phyloP scores from a whole-genome alignment of 192 early-diverging fungal species.

The Endogone sp. region DNA sequence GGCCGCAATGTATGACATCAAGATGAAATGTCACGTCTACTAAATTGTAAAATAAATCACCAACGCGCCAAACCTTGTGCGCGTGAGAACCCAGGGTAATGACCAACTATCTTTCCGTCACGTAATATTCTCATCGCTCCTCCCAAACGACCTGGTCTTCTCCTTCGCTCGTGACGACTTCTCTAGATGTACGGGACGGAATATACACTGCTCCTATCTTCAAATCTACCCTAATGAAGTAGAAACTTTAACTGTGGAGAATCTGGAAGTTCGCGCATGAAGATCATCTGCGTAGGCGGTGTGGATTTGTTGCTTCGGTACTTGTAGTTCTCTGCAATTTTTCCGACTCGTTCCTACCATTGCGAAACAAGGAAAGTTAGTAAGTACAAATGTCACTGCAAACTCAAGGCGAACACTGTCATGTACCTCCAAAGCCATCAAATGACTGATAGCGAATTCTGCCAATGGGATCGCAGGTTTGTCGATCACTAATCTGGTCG shows the following conservation, averaged over 20 bases:
- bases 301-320: slow-evolving; percentile 8
- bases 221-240: slow-evolving; percentile 5
- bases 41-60: too few relatives aligned
- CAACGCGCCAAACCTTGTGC: too few relatives aligned
- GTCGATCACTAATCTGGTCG: slow-evolving; percentile 15
- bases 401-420: slow-evolving; percentile 2
- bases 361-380: slow-evolving; percentile 9
- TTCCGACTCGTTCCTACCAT: slow-evolving; percentile 14
- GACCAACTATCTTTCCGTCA: too few relatives aligned
- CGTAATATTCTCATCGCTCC: background rate
- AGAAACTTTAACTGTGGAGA: slow-evolving; percentile 10
- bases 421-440: slow-evolving; percentile 17
- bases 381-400: slow-evolving; percentile 12
- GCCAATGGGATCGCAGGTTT: slow-evolving; percentile 15
- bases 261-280: slow-evolving; percentile 7
- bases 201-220: background rate
- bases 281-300: slow-evolving; percentile 7
- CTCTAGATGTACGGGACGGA: background rate
- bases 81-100: too few relatives aligned
- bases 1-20: too few relatives aligned
- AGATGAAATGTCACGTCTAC: too few relatives aligned
- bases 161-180: background rate
- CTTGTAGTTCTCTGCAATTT: slow-evolving; percentile 11
- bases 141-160: background rate
- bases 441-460: slow-evolving; percentile 16